Base-by-base conservation (phyloP, 768 basidiomycete genomes). In the Lanmaoa pseudosensibilis region DNA sequence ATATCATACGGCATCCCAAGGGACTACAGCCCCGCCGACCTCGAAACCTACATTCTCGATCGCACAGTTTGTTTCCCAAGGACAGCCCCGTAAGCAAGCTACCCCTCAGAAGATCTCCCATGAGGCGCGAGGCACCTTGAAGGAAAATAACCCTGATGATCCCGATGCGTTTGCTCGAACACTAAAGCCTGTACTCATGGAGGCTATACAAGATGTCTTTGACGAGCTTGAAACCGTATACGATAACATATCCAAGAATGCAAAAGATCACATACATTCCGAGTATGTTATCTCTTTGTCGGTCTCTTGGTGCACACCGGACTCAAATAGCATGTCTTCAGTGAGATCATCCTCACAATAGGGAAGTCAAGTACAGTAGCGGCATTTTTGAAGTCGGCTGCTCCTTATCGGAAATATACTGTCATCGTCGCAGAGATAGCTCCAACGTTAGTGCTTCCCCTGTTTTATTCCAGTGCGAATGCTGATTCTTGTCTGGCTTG, bases 181-280 rank as follows among this genome's bases (percentile, higher is more conserved):
- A 36, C 71, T 98, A 50, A 97, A 95, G 74, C 96, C 96, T 3
- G 88, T 97, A 1, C 79, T 99, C 52, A 93, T 98, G 81, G 94
- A 97, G 72, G 97, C 94, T 8, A 95, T 99, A 50, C 90, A 96
- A 68, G 96, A 98, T 67, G 91, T 98, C 18, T 80, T 97, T 44
- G 94, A 97, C 62, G 97, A 99, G 72, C 78, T 99, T 37, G 95
- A 97, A 70, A 94, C 92, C 3, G 95, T 96, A 1, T 93, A 98
- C 64, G 92, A 97, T 63, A 94, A 89, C 64, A 88, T 98, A 19
- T 90, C 92, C 10, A 96, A 92, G 77, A 92, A 90, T 64, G 93
- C 95, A 2, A 90, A 85, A 73, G 94, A 97, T 70, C 95, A 98
- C 69, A 90, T 99, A 57, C 96, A 98, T 71, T 93, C 94, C n/a